Evolutionary conservation across 2,329 filamentous ascomycete species (phyloP).

Genomic region (Fusarium armeniacum): DNA sequence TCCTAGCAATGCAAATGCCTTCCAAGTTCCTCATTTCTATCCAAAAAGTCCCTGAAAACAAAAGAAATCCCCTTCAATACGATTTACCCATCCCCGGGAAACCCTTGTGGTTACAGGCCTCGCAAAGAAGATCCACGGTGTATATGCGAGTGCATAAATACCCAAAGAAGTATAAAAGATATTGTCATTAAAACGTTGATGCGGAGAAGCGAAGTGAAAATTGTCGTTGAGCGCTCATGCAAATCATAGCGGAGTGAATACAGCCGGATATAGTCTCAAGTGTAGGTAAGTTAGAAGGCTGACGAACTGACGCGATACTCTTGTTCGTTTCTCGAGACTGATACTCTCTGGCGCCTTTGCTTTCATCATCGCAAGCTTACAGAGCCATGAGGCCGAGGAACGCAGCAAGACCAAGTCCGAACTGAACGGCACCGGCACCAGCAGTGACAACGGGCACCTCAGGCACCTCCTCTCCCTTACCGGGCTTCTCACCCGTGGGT

Average conservation of each 20-base stretch:
- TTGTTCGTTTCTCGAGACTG: conserved; percentile 12
- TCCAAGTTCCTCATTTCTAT: conserved; percentile 27
- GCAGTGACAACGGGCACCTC: conserved; percentile 49
- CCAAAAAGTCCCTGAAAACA: conserved; percentile 34
- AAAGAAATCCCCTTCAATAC: conserved; percentile 34
- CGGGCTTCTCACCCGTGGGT: conserved; percentile 11
- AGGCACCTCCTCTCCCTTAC: conserved; percentile 23
- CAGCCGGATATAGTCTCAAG: conserved; percentile 2
- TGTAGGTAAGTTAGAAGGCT: not conserved
- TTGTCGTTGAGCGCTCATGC: conserved; percentile 36
- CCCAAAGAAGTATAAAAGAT: conserved; percentile 27
- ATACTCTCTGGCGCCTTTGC: not conserved
- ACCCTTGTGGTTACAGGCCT: conserved; percentile 8
- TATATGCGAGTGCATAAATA: conserved; percentile 34
- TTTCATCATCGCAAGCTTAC: conserved; percentile 42
- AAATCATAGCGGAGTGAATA: conserved; percentile 22
- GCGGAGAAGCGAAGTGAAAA: conserved; percentile 34
- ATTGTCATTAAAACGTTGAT: conserved; percentile 42
- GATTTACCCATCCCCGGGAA: conserved; percentile 14
- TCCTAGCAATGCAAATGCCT: conserved; percentile 43
- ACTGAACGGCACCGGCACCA: conserved; percentile 45
- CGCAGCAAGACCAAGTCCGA: conserved; percentile 52
- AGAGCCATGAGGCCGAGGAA: conserved; percentile 50
- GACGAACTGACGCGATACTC: conserved; percentile 17
- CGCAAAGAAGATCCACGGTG: conserved; percentile 30